A percentile compares a stretch with the other conserved stretches of the same genome.
These are phyloP conservation scores for Mortierella sp. DNA, from an alignment of 371 early-diverging fungal genomes.

Conservation along the genomic window DNA sequence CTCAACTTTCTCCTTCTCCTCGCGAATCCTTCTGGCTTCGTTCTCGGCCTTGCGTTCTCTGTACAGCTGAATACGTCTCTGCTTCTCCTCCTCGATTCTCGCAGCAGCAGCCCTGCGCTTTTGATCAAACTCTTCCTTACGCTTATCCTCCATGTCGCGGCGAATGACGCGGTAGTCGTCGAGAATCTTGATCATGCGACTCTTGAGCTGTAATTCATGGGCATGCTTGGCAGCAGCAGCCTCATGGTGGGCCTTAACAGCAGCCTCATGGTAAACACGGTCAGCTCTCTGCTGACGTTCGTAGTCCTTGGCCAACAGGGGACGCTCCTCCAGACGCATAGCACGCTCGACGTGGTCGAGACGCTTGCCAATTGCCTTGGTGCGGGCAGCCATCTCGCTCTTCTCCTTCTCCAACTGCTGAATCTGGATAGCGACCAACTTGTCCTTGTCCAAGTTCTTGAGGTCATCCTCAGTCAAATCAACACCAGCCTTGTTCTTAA, in stretches of 20 bases:
- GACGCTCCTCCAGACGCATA: conserved; percentile 94
- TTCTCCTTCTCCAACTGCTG: conserved; percentile 93
- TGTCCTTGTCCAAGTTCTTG: conserved; percentile 85
- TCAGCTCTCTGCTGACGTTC: conserved; percentile 90
- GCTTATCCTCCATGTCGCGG: conserved; percentile 67
- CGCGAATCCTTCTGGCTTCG: conserved; percentile 53
- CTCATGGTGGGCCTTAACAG: conserved; percentile 76
- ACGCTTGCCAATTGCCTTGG: conserved; percentile 82
- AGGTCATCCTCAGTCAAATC: conserved; percentile 86
- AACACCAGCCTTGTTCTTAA: conserved; percentile 85
- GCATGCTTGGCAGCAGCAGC: conserved; percentile 75
- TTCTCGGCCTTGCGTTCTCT: conserved; percentile 68
- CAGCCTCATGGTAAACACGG: conserved; percentile 82
- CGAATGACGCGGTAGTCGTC: conserved; percentile 82
- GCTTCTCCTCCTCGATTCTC: conserved; percentile 80
- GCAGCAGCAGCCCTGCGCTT: conserved; percentile 63
- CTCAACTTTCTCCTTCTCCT: conserved; percentile 59
- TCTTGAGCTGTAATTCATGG: conserved; percentile 83
- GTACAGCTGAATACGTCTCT: conserved; percentile 70
- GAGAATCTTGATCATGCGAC: conserved; percentile 82
- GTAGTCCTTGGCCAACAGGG: conserved; percentile 92
- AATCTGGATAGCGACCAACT: conserved; percentile 87
- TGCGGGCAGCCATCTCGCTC: conserved; percentile 80
- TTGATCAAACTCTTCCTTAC: conserved; percentile 65
- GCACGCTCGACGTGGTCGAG: conserved; percentile 97